Evolutionary conservation across 2,329 filamentous ascomycete species (phyloP), one percentile per base, ranked within the genome.

Genomic region (Bipolaris bicolor): DNA sequence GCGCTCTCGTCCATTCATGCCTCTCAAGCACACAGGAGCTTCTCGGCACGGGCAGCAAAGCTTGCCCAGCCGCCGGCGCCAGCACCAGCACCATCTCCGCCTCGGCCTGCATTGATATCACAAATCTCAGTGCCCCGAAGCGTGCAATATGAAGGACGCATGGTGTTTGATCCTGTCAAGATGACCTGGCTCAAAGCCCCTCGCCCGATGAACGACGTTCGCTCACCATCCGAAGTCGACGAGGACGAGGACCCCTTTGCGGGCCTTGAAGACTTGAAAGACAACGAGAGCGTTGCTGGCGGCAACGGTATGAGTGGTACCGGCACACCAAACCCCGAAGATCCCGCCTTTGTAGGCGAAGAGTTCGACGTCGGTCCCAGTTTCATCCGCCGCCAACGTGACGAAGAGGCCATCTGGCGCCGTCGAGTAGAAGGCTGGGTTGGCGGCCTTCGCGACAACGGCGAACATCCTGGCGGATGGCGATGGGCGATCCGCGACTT

Each of bases 291-390:
- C 51, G 62, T 70, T 31, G 67, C 68, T 31, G 73, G 71, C 18
- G 64, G 61, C 52, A 67, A 67, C 45, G 67, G 63, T 22, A 60
- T 61, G 24, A 64, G 63, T 44, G 61, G 61, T 26, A 57, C 54
- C 34, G 65, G 65, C 11, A 64, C 63, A 43, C 52, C 65, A 15
- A 62, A 64, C 36, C 48, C 57, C 22, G 67, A 76, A 16, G 74
- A 76, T 16, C 61, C 68, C 39, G 63, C 71, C n/a, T 75, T 76
- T 77, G 90, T 97, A 11, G 92, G 92, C 50, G 95, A 99, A 77
- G 95, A 99, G 74, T 99, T 99, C 69, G 95, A 99, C 73, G 92
- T 99, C 54, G 95, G 95, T 0, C 95, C 94, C 3, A 92, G 96
- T 75, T 99, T 98, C 72, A 88, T 98, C 62, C 85, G 89, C 67